Evolutionary conservation across 2,329 filamentous ascomycete genomes (phyloP).

Genomic region (Amphichorda felina): DNA sequence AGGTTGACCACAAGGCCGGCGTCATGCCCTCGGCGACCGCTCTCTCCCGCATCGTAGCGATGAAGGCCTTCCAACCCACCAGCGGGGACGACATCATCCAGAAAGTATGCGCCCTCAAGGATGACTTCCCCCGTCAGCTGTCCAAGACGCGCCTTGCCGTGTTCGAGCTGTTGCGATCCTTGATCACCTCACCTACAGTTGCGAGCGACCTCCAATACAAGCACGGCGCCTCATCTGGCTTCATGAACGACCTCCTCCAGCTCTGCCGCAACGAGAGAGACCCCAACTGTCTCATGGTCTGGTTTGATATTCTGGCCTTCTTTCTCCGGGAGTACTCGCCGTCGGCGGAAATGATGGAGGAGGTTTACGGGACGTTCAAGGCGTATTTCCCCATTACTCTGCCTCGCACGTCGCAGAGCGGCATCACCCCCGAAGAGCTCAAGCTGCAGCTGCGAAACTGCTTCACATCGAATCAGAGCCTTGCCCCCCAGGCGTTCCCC

Average conservation of each 20-base stretch:
- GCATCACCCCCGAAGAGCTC: slow-evolving; percentile 43
- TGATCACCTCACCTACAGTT: slow-evolving; percentile 31
- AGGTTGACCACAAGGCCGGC: slow-evolving; percentile 47
- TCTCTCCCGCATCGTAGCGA: slow-evolving; percentile 32
- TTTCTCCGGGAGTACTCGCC: slow-evolving; percentile 33
- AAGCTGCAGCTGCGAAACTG: slow-evolving; percentile 40
- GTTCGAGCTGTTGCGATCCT: slow-evolving; percentile 32
- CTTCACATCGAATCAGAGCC: slow-evolving; percentile 35
- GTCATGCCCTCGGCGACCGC: slow-evolving; percentile 41
- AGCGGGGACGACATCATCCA: slow-evolving; percentile 36
- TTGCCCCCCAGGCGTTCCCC: slow-evolving; percentile 34
- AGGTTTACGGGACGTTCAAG: slow-evolving; percentile 43
- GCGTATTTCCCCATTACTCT: slow-evolving; percentile 51
- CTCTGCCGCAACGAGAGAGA: slow-evolving; percentile 44
- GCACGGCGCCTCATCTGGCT: slow-evolving; percentile 29
- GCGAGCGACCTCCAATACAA: slow-evolving; percentile 29
- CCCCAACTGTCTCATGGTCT: slow-evolving; percentile 42
- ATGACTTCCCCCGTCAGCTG: slow-evolving; percentile 44
- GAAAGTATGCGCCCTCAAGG: slow-evolving; percentile 36
- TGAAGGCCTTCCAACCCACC: slow-evolving; percentile 37
- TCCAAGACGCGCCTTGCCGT: slow-evolving; percentile 38
- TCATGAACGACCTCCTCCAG: slow-evolving; percentile 35
- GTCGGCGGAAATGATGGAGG: slow-evolving; percentile 31
- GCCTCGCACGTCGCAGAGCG: slow-evolving; percentile 34
- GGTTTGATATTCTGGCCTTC: slow-evolving; percentile 38